Evolutionary conservation across 805 yeast genomes (phyloP), one percentile per base, ranked within the genome.

Genomic region (Kodamaea kakaduensis): DNA sequence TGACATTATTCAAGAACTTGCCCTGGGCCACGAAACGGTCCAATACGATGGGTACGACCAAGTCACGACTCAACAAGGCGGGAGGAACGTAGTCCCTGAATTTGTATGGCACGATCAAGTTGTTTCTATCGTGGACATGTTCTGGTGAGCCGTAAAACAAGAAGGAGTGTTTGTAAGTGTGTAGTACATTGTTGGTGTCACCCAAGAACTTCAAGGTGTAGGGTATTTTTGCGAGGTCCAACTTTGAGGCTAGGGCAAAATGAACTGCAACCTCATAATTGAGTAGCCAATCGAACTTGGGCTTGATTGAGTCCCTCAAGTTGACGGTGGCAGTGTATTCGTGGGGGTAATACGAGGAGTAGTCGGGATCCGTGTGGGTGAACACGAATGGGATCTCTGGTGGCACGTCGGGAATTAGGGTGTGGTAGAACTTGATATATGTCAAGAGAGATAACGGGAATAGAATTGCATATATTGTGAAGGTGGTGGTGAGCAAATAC

Each of bases 31-130:
- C 34, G 17, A 35, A 23, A 13, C 25, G 29, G 31, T 36, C 30
- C 15, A 51, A 37, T 13, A 37, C 26, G n/a, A 51, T 18, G 12
- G 34, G 34, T 9, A 43, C 40, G 19, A 37, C 37, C 24, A 43
- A 46, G 26, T 48, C 36, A 29, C 48, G 41, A 31, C 55, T 45
- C 9, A 56, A 54, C 17, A 59, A 25, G 0, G 52, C 25, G 0
- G 72, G 72, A 1, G 68, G 61, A 4, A 54, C 51, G 66, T 67
- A 65, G 39, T 51, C 53, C 33, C 61, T 49, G 27, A 62, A 48
- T 37, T 59, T 56, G 45, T 56, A 65, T 0, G 72, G 71, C 8
- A 67, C 44, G 19, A 56, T 36, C 42, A 38, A 26, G 44, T 67
- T 67, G 36, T 59, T 58, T 10, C 37, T 40, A 18, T 49, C 49